Conservation (phyloP, 352 stramenopile genomes). For the Elongisporangium anandrum region DNA sequence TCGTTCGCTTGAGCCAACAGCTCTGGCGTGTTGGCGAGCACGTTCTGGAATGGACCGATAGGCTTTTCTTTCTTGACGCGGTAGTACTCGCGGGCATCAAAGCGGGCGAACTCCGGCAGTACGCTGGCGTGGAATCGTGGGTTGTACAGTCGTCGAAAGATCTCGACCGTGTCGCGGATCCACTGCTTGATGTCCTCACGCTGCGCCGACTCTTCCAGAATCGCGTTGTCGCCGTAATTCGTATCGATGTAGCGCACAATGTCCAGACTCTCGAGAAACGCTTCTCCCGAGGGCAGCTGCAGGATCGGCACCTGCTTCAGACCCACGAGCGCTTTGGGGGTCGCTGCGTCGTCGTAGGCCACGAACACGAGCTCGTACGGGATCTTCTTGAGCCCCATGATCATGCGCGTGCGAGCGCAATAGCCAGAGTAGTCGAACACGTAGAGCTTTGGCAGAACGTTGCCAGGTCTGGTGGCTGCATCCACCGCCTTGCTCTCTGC, state of each 20-base stretch:
- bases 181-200: slow-evolving; percentile 41
- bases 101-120: slow-evolving; percentile 40
- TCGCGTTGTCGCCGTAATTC: slow-evolving; percentile 19
- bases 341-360: slow-evolving; percentile 37
- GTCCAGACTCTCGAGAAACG: slow-evolving; percentile 35
- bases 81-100: slow-evolving; percentile 44
- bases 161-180: slow-evolving; percentile 39
- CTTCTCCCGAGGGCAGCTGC: slow-evolving; percentile 15
- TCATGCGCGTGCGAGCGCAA: slow-evolving; percentile 38
- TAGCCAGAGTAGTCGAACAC: slow-evolving; percentile 49
- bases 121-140: slow-evolving; percentile 38
- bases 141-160: slow-evolving; percentile 34
- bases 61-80: slow-evolving; percentile 53
- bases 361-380: slow-evolving; percentile 32
- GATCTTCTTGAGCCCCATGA: slow-evolving; percentile 41
- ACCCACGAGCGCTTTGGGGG: slow-evolving; percentile 28
- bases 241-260: slow-evolving; percentile 44
- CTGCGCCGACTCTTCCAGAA: slow-evolving; percentile 26
- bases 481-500: neutral
- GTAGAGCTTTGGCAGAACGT: slow-evolving; percentile 31
- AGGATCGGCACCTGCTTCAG: slow-evolving; percentile 37
- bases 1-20: slow-evolving; percentile 31
- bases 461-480: neutral
- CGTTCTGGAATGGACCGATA: slow-evolving; percentile 33
- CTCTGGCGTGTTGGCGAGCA: slow-evolving; percentile 34